A percentile compares a stretch with the other conserved stretches of the same genome.
Conservation (phyloP, 495 filamentous ascomycete species). For the Melanomma pulvis-pyrius region DNA sequence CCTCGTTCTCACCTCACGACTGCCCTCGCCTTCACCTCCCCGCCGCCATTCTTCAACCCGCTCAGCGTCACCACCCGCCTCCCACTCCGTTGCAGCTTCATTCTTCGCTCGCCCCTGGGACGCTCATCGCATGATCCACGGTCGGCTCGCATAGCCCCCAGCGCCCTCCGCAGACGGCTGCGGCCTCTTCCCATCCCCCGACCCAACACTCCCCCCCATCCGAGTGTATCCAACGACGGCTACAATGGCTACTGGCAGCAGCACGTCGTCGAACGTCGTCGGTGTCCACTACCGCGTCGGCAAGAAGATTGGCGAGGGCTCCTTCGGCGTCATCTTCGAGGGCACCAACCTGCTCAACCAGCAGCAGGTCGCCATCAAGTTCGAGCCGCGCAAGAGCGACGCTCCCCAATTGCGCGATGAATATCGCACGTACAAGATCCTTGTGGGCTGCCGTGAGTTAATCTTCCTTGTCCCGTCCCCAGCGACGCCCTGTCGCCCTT, state of each 20-base stretch:
- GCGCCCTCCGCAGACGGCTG: slow-evolving; percentile 20
- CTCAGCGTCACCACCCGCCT: neutral
- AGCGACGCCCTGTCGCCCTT: neutral
- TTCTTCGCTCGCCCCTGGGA: neutral
- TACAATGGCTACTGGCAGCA: slow-evolving; percentile 72
- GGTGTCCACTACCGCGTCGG: slow-evolving; percentile 98
- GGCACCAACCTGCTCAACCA: slow-evolving; percentile 98
- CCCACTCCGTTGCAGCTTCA: neutral
- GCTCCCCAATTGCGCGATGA: slow-evolving; percentile 97
- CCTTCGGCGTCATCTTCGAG: slow-evolving; percentile 99
- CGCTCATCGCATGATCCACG: neutral
- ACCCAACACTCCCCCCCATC: neutral
- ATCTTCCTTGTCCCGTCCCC: slow-evolving; percentile 50
- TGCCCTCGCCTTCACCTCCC: neutral
- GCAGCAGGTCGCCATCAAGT: slow-evolving; percentile 99
- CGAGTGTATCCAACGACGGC: neutral
- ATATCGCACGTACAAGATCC: slow-evolving; percentile 98
- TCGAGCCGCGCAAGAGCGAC: slow-evolving; percentile 98
- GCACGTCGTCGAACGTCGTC: slow-evolving; percentile 89
- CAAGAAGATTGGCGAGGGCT: slow-evolving; percentile 99
- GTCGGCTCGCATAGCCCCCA: slow-evolving; percentile 14
- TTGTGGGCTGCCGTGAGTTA: slow-evolving; percentile 96
- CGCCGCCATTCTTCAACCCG: slow-evolving; percentile 1
- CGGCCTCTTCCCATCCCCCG: slow-evolving; percentile 9
- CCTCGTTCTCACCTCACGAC: neutral